Base-by-base conservation (phyloP, 331 rosid genomes). In the Erythrophleum ivorense region DNA sequence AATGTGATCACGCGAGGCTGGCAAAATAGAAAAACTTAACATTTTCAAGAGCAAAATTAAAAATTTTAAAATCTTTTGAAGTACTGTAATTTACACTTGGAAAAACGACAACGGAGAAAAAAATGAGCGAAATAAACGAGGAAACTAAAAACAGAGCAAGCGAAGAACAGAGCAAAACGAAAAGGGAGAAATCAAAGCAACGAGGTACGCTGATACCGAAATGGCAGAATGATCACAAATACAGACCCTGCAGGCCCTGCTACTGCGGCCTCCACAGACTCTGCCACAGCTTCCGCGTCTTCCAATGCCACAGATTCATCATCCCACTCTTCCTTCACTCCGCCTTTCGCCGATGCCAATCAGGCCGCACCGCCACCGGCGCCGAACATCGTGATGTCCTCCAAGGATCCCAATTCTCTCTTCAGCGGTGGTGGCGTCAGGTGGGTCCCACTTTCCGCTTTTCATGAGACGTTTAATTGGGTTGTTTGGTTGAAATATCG, bases 371-470 rank as follows among this genome's bases (percentile, higher is more conserved):
- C 82, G 48, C 80, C 84, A 18, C 68, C 84, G 8, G 53, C 85
- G 3, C 81, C 80, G 1, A 81, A 83, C 78, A 72, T 81, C 70
- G 78, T 91, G 84, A 91, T 91, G 87, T 71, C 91, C 49, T 90
- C 88, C 3, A 91, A 60, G 77, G 91, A 93, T 79, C 87, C 88
- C 49, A 86, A 89, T 80, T 82, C 91, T 66, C 88, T 91, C 75
- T 86, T 85, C 79, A 93, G 92, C 81, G 97, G 97, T 53, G 97
- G 97, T 13, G 94, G 97, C 49, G 68, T 93, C 87, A 90, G 93
- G 97, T 90, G 40, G 33, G 18, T 52, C 71, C 12, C 31, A 52
- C 19, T 53, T 45, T 38, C 5, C 34, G 38, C 21, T 36, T 34
- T 3, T 63, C 36, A 11, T 38, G 4, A 16, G 18, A 10, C 38